Conservation (phyloP, 2,329 filamentous ascomycete genomes). For the Calonectria montana region DNA sequence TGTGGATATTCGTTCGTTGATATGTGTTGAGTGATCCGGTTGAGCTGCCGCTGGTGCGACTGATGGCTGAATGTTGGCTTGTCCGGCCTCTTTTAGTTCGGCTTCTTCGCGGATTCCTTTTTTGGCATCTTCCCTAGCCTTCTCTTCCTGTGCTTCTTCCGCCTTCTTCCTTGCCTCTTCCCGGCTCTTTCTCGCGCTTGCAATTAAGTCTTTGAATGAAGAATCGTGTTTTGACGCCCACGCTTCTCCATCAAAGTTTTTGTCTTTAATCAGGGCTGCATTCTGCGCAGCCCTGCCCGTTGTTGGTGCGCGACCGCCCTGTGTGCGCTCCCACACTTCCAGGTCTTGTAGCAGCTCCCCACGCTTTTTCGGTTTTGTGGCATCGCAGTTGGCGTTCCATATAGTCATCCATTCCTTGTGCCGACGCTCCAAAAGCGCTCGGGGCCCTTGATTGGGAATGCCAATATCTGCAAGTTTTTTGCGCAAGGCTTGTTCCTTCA, state of each 20-base stretch:
- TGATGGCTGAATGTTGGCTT: neutral
- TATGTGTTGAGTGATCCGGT: neutral
- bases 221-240: conserved; percentile 80
- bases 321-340: conserved; percentile 86
- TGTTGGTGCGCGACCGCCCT: conserved; percentile 70
- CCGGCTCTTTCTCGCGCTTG: conserved; percentile 73
- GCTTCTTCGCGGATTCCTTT: too few species aligned
- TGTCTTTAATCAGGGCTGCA: conserved; percentile 74
- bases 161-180: conserved; percentile 49
- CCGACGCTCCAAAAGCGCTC: conserved; percentile 77
- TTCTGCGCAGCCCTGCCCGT: conserved; percentile 52
- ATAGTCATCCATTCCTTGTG: conserved; percentile 95
- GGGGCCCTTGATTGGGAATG: conserved; percentile 76
- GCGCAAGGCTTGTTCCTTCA: conserved; percentile 82
- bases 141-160: conserved; percentile 28
- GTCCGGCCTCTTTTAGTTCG: neutral
- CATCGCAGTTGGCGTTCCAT: conserved; percentile 98
- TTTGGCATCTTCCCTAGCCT: too few species aligned
- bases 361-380: conserved; percentile 76
- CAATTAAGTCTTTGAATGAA: conserved; percentile 85
- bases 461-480: conserved; percentile 87
- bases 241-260: conserved; percentile 84
- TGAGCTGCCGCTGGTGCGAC: neutral
- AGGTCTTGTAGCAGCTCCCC: conserved; percentile 81
- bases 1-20: neutral